A percentile compares a stretch with the other conserved stretches of the same genome.
These are phyloP conservation scores for Pulveroboletus sp. DNA, from an alignment of 768 basidiomycete species.

Conservation along the genomic window DNA sequence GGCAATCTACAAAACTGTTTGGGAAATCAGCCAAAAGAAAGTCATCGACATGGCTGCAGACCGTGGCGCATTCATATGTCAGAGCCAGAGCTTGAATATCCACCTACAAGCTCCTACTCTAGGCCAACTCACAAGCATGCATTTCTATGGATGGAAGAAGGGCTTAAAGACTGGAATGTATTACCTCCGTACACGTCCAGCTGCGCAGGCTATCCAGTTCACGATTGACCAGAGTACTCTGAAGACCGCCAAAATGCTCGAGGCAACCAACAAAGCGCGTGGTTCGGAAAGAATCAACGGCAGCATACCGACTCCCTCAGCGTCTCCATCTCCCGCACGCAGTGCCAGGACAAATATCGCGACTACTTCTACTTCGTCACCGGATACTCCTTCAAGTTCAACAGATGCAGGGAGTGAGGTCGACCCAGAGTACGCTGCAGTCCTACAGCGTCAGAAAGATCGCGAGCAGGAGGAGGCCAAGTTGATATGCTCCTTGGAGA, in stretches of 20 bases:
- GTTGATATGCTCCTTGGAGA: slow-evolving; percentile 82
- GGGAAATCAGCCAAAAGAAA: slow-evolving; percentile 99
- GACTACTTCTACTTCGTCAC: slow-evolving; percentile 21
- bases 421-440: slow-evolving; percentile 77
- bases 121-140: slow-evolving; percentile 93
- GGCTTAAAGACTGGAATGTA: slow-evolving; percentile 99
- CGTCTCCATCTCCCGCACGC: slow-evolving; percentile 25
- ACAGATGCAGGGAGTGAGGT: slow-evolving; percentile 35
- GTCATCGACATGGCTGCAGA: slow-evolving; percentile 98
- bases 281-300: slow-evolving; percentile 12
- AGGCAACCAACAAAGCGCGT: slow-evolving; percentile 18
- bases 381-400: slow-evolving; percentile 9
- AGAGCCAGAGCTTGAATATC: slow-evolving; percentile 92
- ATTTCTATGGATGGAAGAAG: slow-evolving; percentile 99
- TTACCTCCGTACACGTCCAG: slow-evolving; percentile 92
- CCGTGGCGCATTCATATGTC: slow-evolving; percentile 97
- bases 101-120: slow-evolving; percentile 87
- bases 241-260: slow-evolving; percentile 46
- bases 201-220: slow-evolving; percentile 96
- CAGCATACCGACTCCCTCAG: slow-evolving; percentile 23
- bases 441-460: slow-evolving; percentile 64
- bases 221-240: slow-evolving; percentile 85
- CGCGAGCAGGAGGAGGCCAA: slow-evolving; percentile 80
- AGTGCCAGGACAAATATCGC: slow-evolving; percentile 33
- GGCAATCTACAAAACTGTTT: slow-evolving; percentile 99